Evolutionary conservation across 768 basidiomycete species (phyloP).

Genomic region (Neoboletus brunneissimus): DNA sequence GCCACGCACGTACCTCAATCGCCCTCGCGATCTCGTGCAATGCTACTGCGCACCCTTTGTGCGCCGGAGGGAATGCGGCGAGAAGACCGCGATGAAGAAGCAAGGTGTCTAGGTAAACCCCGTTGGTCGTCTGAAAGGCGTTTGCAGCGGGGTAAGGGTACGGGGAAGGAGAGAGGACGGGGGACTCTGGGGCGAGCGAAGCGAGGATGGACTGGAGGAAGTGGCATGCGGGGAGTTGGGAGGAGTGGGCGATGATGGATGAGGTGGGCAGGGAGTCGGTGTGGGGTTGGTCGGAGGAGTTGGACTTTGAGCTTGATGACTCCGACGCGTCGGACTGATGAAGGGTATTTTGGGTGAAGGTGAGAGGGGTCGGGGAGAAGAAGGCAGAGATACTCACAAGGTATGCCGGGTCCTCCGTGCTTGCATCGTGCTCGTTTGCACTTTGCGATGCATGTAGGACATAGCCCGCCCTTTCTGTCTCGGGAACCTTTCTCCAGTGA

Average conservation of each 20-base stretch:
- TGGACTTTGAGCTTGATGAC: constrained; percentile 45
- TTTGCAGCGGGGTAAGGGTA: constrained; percentile 32
- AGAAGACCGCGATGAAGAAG: constrained; percentile 75
- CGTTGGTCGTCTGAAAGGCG: constrained; percentile 54
- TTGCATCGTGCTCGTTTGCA: constrained; percentile 40
- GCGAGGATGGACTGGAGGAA: constrained; percentile 59
- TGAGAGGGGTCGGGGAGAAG: neutral
- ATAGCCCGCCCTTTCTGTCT: constrained; percentile 14
- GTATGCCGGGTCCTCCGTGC: constrained; percentile 44
- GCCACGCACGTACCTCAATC: constrained; percentile 64
- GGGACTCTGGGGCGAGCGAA: constrained; percentile 46
- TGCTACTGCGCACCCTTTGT: constrained; percentile 59
- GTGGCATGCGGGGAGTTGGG: constrained; percentile 49
- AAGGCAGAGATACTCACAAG: constrained; percentile 32
- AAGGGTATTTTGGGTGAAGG: neutral
- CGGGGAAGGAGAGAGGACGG: constrained; percentile 32
- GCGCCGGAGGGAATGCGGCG: constrained; percentile 57
- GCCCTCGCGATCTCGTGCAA: constrained; percentile 64
- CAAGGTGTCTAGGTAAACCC: constrained; percentile 75
- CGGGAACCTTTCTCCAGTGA: constrained; percentile 36
- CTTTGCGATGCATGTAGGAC: constrained; percentile 32
- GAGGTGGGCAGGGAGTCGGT: constrained; percentile 16
- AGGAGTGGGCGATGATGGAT: constrained; percentile 9
- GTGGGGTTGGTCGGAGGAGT: constrained; percentile 29
- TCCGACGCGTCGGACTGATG: constrained; percentile 45